phyloP scores from a whole-genome alignment of 768 basidiomycete genomes.

The Lactifluus piperatus region DNA sequence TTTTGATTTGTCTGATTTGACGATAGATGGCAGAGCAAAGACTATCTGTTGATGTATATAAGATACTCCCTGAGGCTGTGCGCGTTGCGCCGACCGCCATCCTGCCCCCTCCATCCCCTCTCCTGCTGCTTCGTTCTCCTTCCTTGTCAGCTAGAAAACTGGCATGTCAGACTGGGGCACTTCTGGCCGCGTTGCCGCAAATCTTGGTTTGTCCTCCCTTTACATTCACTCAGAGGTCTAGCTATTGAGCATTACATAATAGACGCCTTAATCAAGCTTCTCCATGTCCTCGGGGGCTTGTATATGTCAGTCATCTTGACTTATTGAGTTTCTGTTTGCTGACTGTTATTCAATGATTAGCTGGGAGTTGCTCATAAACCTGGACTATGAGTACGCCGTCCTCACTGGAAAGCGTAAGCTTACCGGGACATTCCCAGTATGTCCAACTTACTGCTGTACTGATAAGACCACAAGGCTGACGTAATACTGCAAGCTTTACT shows the following conservation, averaged over 20 bases:
- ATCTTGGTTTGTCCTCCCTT: background rate
- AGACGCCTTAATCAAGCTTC: background rate
- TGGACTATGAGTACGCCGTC: slow-evolving; percentile 1
- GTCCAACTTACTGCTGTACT: background rate
- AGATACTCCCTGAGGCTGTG: background rate
- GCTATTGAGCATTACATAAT: background rate
- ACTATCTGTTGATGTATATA: background rate
- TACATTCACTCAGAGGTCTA: background rate
- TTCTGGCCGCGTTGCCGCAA: background rate
- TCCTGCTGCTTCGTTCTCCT: background rate
- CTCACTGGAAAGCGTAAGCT: background rate
- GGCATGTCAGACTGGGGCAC: background rate
- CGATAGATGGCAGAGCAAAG: background rate
- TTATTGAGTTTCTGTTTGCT: background rate
- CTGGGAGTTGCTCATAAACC: slow-evolving; percentile 8
- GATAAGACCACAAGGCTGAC: background rate
- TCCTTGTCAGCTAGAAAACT: background rate
- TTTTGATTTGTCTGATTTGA: background rate
- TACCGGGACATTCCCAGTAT: background rate
- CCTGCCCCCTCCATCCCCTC: background rate
- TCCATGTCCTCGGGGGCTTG: slow-evolving; percentile 8
- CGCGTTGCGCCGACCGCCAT: background rate
- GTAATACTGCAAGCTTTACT: background rate
- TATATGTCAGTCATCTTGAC: background rate
- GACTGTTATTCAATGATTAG: background rate